Evolutionary conservation across 2,329 filamentous ascomycete species (phyloP).

Genomic region (Alternaria brassicae): DNA sequence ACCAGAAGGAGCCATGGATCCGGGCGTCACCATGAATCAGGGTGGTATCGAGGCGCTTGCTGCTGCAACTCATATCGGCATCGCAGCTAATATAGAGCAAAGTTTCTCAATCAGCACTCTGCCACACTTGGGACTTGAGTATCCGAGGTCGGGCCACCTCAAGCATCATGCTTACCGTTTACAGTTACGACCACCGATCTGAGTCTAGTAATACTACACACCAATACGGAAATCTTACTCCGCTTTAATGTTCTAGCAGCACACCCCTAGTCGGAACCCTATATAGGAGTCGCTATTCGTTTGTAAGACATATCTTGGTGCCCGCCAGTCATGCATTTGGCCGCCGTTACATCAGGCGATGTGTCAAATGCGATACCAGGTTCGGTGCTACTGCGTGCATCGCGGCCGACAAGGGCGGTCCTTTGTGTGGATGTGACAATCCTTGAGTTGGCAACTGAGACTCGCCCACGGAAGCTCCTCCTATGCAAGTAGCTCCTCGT

Average conservation of each 20-base stretch:
- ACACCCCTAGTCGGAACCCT: constrained; percentile 23
- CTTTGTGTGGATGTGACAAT: constrained; percentile 1
- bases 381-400: constrained; percentile 19
- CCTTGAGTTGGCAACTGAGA: constrained; percentile 4
- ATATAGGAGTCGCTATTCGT: constrained; percentile 18
- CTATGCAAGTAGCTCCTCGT: constrained; percentile 15
- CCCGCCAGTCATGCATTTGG: constrained; percentile 22
- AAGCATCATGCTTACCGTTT: constrained; percentile 34
- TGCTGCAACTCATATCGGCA: constrained; percentile 26
- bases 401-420: constrained; percentile 16
- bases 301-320: constrained; percentile 24
- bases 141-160: constrained; percentile 34
- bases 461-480: constrained; percentile 8
- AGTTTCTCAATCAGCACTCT: constrained; percentile 23
- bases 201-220: constrained; percentile 30
- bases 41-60: constrained; percentile 22
- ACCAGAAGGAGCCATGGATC: constrained; percentile 13
- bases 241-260: constrained; percentile 26
- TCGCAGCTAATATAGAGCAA: constrained; percentile 34
- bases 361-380: constrained; percentile 23
- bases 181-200: constrained; percentile 34
- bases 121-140: constrained; percentile 7
- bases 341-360: constrained; percentile 24
- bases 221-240: constrained; percentile 24
- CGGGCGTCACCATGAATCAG: constrained; percentile 20